phyloP scores from a whole-genome alignment of 1,284 basidiomycete species.

The Ganoderma sinense region DNA sequence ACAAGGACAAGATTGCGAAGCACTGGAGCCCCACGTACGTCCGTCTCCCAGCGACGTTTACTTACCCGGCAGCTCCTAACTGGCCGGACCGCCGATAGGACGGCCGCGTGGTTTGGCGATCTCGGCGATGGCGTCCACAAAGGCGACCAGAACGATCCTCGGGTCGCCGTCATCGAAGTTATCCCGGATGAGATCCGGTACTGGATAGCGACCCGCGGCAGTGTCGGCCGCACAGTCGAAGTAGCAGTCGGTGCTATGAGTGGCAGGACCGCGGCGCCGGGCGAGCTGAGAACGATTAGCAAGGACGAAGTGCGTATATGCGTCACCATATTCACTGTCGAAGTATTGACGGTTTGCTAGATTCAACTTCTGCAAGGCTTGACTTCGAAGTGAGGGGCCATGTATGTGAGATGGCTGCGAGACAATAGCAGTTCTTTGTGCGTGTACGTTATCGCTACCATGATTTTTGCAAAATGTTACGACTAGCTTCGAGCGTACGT shows the following conservation, averaged over 20 bases:
- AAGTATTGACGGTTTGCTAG: slow-evolving; percentile 28
- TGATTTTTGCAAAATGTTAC: no score
- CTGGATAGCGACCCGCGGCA: slow-evolving; percentile 64
- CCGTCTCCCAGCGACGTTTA: background rate
- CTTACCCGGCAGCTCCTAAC: background rate
- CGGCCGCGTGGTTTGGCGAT: slow-evolving; percentile 87
- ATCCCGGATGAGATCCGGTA: slow-evolving; percentile 85
- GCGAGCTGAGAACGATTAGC: slow-evolving; percentile 69
- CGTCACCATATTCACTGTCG: background rate
- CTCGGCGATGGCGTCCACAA: slow-evolving; percentile 88
- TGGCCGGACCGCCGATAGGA: slow-evolving; percentile 43
- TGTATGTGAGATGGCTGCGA: background rate
- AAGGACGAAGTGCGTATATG: slow-evolving; percentile 59
- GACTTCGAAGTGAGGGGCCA: slow-evolving; percentile 24
- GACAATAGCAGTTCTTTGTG: background rate
- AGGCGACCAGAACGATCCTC: slow-evolving; percentile 82
- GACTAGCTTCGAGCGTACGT: no score
- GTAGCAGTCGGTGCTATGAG: slow-evolving; percentile 61
- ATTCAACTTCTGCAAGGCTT: slow-evolving; percentile 38
- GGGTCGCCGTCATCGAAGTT: slow-evolving; percentile 85
- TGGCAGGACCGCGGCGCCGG: slow-evolving; percentile 66
- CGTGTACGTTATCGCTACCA: slow-evolving; percentile 5
- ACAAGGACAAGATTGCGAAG: slow-evolving; percentile 72
- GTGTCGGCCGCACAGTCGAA: slow-evolving; percentile 56
- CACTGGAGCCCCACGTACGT: slow-evolving; percentile 71